Base-by-base conservation (phyloP, 1,284 basidiomycete genomes). In the Cryptococcus sp. region DNA sequence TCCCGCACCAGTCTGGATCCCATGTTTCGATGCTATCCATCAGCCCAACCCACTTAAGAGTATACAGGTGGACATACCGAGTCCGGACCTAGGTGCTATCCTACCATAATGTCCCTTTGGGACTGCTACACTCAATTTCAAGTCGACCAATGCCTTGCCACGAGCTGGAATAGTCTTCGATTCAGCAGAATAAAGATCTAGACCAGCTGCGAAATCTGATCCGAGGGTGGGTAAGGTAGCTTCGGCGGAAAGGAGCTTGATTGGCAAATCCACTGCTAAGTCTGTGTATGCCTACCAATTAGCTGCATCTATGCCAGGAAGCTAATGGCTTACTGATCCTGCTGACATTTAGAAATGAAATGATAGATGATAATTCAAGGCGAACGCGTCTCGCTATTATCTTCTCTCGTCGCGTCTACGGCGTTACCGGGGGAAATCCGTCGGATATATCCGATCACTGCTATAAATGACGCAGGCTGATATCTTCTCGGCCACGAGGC, bases 1-100 rank as follows among this genome's bases (percentile, higher is more conserved):
- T 32, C 94, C 94, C 4, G 94, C 96, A 1, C 94, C 94, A 0
- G 90, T 93, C 71, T 96, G 88, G 56, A 98, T 97, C 81, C 91
- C 91, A 76, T 91, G 92, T 73, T 98, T 98, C 23, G 87, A 87
- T 3, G 94, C 93, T 92, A 34, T 9, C 7, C 4, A 14, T 37
- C 25, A 39, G 11, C 23, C 49, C 13, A 24, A 37, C 25, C 14
- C 4, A 13, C 36, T 19, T 19, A 16, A 22, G 10, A 7, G 36
- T 9, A 23, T 13, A 16, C n/a, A 13, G 32, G 28, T 5, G 3
- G 34, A 73, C 83, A 46, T 59, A 93, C 91, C 90, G 14, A 98
- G 82, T 4, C 94, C 94, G 65, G 87, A 91, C 14, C 94, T 83
- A 5, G 94, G 93, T 1, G 94, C 94, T 54, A 98, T 87, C 46